Base-by-base conservation (phyloP, 1,139 yeast species). In the Geotrichum restrictum region DNA sequence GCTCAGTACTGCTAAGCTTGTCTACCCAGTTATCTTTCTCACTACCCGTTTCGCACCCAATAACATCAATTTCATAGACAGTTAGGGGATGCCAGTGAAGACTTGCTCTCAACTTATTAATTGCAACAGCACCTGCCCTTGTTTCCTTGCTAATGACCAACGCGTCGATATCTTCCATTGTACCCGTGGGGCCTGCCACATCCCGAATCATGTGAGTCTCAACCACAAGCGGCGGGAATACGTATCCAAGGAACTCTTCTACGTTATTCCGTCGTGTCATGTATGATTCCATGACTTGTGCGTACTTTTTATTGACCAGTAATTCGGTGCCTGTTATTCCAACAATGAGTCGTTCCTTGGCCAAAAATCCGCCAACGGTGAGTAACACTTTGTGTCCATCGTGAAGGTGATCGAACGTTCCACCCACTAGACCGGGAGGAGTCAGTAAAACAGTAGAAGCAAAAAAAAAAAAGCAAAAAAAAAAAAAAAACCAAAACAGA, bases 391-490 rank as follows among this genome's bases (percentile, higher is more conserved):
- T 88, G 69, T 94, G 99, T 0, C 98, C 99, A 64, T 86, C 96
- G 63, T 94, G 99, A 37, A 94, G 66, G 69, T 94, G 98, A 65
- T 94, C 99, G 71, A 94, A 94, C 0, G 98, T 94, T 0, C 99
- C 99, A 0, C 98, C 98, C 0, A 91, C 83, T 0, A 95, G 95
- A 24, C 8, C 29, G 8, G 8, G 29, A 24, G 1, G 72, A 71
- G 14, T 58, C 51, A 56, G 70, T 14, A 61, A 57, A 27, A 48
- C 61, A 41, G 21, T 11, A 51, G 41, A 36, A 34, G 3, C 21
- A 16, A 24, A 24, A n/a, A n/a, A n/a, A n/a, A n/a, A n/a, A n/a
- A n/a, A n/a, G n/a, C n/a, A n/a, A n/a, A n/a, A n/a, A n/a, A n/a
- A n/a, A n/a, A n/a, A n/a, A n/a, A n/a, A n/a, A n/a, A n/a, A n/a